Percentiles rank a stretch among this genome's conserved stretches.
Evolutionary conservation across 2,329 filamentous ascomycete species (phyloP).

Genomic region (Alternaria atra): DNA sequence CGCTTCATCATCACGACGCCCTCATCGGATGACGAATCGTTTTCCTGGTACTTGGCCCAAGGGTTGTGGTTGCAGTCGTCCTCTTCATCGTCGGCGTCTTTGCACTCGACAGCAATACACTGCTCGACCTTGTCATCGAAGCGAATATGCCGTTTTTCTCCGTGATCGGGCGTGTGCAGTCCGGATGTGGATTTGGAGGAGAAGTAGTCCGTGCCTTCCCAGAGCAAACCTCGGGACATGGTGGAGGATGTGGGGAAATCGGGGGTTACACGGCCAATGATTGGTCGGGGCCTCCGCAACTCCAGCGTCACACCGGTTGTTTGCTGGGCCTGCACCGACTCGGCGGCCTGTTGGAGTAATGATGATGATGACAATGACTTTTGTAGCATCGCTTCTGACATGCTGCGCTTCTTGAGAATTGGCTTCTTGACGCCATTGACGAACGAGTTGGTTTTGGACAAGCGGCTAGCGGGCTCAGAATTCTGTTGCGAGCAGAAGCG

Average conservation of each 20-base stretch:
- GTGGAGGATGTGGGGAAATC: constrained; percentile 75
- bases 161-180: constrained; percentile 67
- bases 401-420: constrained; percentile 94
- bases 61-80: constrained; percentile 55
- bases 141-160: constrained; percentile 85
- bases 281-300: constrained; percentile 61
- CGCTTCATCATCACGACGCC: constrained; percentile 84
- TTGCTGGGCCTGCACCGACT: constrained; percentile 86
- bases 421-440: constrained; percentile 76
- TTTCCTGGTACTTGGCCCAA: constrained; percentile 51
- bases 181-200: constrained; percentile 77
- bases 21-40: constrained; percentile 73
- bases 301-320: constrained; percentile 59
- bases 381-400: constrained; percentile 95
- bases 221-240: constrained; percentile 67
- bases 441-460: constrained; percentile 73
- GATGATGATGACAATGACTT: constrained; percentile 88
- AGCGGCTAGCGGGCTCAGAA: constrained; percentile 61
- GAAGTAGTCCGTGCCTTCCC: constrained; percentile 70
- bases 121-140: constrained; percentile 97
- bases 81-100: constrained; percentile 76
- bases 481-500: constrained; percentile 60
- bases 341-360: constrained; percentile 86
- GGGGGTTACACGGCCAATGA: constrained; percentile 69
- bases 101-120: constrained; percentile 90